phyloP scores from a whole-genome alignment of 352 stramenopile genomes.

The Phytopythium chamaehyphon region DNA sequence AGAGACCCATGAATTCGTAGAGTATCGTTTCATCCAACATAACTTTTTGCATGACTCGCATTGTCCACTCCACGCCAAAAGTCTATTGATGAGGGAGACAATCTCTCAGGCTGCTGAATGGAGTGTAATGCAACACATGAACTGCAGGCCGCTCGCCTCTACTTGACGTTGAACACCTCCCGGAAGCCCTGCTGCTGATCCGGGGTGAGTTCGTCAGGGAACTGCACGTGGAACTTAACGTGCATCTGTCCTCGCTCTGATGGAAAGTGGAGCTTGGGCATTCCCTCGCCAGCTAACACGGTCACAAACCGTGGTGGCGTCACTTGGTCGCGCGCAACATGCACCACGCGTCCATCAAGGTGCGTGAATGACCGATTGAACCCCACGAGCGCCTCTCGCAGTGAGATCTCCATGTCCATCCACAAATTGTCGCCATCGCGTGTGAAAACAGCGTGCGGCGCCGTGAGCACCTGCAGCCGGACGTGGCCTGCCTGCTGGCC shows the following conservation, averaged over 20 bases:
- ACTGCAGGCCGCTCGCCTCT: neutral
- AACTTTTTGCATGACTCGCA: no score
- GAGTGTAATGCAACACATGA: neutral
- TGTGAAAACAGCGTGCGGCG: constrained; percentile 84
- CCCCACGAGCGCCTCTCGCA: constrained; percentile 94
- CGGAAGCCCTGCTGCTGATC: constrained; percentile 75
- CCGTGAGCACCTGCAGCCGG: constrained; percentile 88
- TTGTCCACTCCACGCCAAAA: no score
- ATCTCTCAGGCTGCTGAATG: neutral
- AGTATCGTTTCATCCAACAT: constrained; percentile 2
- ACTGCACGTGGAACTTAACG: constrained; percentile 95
- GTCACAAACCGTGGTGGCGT: constrained; percentile 92
- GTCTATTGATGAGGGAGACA: no score
- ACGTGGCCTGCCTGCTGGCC: constrained; percentile 92
- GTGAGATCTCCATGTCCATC: constrained; percentile 93
- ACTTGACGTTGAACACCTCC: constrained; percentile 44
- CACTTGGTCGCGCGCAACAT: constrained; percentile 82
- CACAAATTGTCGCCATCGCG: constrained; percentile 94
- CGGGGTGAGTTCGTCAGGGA: constrained; percentile 87
- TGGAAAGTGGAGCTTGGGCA: constrained; percentile 91
- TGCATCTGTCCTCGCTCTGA: constrained; percentile 88
- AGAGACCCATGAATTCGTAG: constrained; percentile 2
- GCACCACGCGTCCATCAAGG: constrained; percentile 91
- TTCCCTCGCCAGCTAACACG: constrained; percentile 90
- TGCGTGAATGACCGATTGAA: constrained; percentile 92